Evolutionary conservation across 306 rosid species (phyloP).

Genomic region (Betula pendula): DNA sequence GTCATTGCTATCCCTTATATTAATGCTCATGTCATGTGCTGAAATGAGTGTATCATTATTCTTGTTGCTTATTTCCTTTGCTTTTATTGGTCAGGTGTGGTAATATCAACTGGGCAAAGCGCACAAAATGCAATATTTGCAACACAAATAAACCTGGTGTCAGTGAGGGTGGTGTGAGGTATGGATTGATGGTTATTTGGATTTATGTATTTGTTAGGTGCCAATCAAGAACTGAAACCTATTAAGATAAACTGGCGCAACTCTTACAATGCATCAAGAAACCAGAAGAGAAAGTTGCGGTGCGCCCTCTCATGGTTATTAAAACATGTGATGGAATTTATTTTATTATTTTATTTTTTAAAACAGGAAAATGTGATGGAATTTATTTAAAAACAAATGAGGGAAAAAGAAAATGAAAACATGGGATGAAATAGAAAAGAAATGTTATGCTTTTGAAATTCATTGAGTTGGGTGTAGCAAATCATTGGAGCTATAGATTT

Average conservation of each 20-base stretch:
- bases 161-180: constrained; percentile 98
- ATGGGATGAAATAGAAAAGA: neutral
- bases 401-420: neutral
- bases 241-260: too few relatives aligned
- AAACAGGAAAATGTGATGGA: neutral
- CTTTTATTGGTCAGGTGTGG: constrained; percentile 70
- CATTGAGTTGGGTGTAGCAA: neutral
- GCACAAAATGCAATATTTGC: constrained; percentile 93
- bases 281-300: neutral
- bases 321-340: neutral
- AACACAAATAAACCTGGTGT: constrained; percentile 96
- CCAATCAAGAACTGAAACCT: neutral
- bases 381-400: neutral
- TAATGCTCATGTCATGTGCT: neutral
- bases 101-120: constrained; percentile 98
- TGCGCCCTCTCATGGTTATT: neutral
- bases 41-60: constrained; percentile 1
- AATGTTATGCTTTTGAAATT: neutral
- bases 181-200: constrained; percentile 29
- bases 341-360: too few relatives aligned
- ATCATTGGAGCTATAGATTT: constrained; percentile 2
- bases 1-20: neutral
- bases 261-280: neutral
- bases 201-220: constrained; percentile 15
- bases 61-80: constrained; percentile 21